These are phyloP conservation scores for Colletotrichum plurivorum DNA, from an alignment of 2,329 filamentous ascomycete species.

Conservation along the genomic window DNA sequence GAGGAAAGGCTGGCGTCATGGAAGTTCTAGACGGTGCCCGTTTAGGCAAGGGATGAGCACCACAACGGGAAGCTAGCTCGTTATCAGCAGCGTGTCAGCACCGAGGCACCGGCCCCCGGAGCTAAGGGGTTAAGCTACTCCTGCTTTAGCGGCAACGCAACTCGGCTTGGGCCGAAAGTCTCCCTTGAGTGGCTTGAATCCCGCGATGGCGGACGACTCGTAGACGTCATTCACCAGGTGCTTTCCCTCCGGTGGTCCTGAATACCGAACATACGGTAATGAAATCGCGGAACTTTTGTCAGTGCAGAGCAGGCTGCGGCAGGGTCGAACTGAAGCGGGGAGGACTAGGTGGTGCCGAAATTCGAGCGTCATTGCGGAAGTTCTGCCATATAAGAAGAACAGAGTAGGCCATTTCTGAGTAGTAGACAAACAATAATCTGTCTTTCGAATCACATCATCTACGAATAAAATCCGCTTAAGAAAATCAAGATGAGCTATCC, in stretches of 20 bases:
- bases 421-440: neutral
- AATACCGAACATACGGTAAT: neutral
- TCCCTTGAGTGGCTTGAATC: neutral
- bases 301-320: neutral
- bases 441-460: accelerated
- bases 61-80: conserved; percentile 19
- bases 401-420: neutral
- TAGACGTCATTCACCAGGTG: conserved; percentile 33
- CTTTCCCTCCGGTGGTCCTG: neutral
- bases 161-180: conserved; percentile 9
- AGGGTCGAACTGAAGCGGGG: neutral
- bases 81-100: conserved; percentile 8
- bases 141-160: conserved; percentile 9
- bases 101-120: conserved; percentile 1
- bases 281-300: neutral
- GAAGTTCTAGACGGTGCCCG: conserved; percentile 13
- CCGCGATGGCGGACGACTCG: conserved; percentile 6
- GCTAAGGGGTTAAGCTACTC: conserved; percentile 9
- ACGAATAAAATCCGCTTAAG: neutral
- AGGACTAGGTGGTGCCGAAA: neutral
- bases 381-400: neutral
- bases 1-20: conserved; percentile 32
- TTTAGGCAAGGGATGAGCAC: conserved; percentile 22
- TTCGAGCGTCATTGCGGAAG: conserved; percentile 23
- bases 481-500: conserved; percentile 57